Evolutionary conservation across 1,284 basidiomycete species (phyloP).

Genomic region (Phellinidium pouzarii): DNA sequence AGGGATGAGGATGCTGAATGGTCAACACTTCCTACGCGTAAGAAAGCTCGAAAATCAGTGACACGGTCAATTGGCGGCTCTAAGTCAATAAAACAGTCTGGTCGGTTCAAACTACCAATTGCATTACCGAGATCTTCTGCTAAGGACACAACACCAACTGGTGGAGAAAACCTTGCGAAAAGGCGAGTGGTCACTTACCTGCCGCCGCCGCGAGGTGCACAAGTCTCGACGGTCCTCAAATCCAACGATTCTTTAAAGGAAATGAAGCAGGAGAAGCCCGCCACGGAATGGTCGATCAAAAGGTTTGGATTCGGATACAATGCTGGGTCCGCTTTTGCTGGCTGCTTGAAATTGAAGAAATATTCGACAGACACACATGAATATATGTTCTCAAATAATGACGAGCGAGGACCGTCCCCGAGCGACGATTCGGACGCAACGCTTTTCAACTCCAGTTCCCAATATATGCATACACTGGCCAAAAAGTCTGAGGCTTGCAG

Average conservation of each 20-base stretch:
- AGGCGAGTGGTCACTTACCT: slow-evolving; percentile 39
- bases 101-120: slow-evolving; percentile 34
- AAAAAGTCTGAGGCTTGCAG: neutral
- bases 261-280: slow-evolving; percentile 1
- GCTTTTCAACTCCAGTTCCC: neutral
- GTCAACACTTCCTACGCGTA: slow-evolving; percentile 37
- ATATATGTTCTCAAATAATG: neutral
- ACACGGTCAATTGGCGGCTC: slow-evolving; percentile 11
- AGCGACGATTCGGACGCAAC: neutral
- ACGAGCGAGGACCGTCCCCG: neutral
- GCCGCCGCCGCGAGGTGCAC: slow-evolving; percentile 32
- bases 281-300: slow-evolving; percentile 11
- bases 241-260: no score
- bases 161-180: slow-evolving; percentile 25
- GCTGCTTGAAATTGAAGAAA: no score
- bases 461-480: neutral
- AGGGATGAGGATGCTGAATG: slow-evolving; percentile 41
- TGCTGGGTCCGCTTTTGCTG: no score
- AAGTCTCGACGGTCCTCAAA: neutral
- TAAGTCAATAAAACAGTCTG: slow-evolving; percentile 26
- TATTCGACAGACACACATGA: neutral
- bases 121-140: slow-evolving; percentile 9
- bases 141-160: slow-evolving; percentile 17
- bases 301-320: neutral
- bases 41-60: slow-evolving; percentile 25